Evolutionary conservation across 176 grass and related monocot species (phyloP).

Genomic region (Canna indica): DNA sequence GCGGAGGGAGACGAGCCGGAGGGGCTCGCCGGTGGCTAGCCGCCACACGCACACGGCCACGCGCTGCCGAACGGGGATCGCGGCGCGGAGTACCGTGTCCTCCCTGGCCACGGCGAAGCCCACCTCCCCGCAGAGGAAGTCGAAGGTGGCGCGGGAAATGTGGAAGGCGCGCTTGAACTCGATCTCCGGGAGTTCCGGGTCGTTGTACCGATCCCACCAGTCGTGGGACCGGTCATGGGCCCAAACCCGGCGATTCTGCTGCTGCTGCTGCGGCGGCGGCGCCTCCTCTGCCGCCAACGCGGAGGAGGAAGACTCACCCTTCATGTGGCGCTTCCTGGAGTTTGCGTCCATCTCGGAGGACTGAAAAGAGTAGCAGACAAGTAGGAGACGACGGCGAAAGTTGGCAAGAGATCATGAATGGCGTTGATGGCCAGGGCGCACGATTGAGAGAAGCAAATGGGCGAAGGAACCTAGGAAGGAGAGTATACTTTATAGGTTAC

Average conservation of each 20-base stretch:
- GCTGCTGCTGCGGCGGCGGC: neutral
- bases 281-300: neutral
- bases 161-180: slow-evolving; percentile 15
- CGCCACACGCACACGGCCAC: slow-evolving; percentile 5
- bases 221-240: slow-evolving; percentile 1
- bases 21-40: slow-evolving; percentile 6
- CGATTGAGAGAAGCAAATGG: too few species aligned
- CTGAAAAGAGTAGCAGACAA: too few species aligned
- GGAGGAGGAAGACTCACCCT: neutral
- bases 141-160: slow-evolving; percentile 10
- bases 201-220: slow-evolving; percentile 9
- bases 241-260: neutral
- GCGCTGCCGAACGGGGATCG: slow-evolving; percentile 7
- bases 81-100: slow-evolving; percentile 9
- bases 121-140: neutral
- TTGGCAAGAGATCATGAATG: too few species aligned
- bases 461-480: too few species aligned
- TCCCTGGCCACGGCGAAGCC: slow-evolving; percentile 6
- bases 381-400: too few species aligned
- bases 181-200: slow-evolving; percentile 1
- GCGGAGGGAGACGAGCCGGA: slow-evolving; percentile 9
- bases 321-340: too few species aligned
- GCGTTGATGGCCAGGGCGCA: too few species aligned
- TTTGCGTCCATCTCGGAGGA: too few species aligned
- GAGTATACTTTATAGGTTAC: too few species aligned